Conservation (phyloP, 108 stramenopile genomes). For the Phaeodactylum tricornutum region DNA sequence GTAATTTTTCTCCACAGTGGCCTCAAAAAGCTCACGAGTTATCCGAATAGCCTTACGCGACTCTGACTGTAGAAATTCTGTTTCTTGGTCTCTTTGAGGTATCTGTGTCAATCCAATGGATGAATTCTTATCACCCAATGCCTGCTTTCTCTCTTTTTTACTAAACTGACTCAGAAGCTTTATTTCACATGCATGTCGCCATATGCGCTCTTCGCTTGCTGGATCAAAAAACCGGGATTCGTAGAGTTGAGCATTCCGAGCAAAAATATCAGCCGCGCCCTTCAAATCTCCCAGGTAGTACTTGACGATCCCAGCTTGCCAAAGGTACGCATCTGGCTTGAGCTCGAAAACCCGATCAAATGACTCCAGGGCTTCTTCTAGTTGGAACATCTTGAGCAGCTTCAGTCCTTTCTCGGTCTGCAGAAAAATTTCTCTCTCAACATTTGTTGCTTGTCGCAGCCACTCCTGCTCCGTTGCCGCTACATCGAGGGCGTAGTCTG, state of each 20-base stretch:
- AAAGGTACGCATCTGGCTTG: conserved; percentile 64
- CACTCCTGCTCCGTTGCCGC: conserved; percentile 60
- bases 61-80: conserved; percentile 7
- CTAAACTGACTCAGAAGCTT: conserved; percentile 13
- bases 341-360: conserved; percentile 57
- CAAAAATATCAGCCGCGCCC: conserved; percentile 49
- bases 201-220: conserved; percentile 77
- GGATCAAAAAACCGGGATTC: conserved; percentile 52
- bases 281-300: conserved; percentile 51
- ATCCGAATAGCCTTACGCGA: conserved; percentile 46
- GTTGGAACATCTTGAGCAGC: conserved; percentile 36
- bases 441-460: conserved; percentile 29
- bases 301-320: conserved; percentile 71
- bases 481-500: conserved; percentile 44
- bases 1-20: conserved; percentile 29
- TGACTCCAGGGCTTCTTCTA: conserved; percentile 38
- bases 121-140: too few species aligned
- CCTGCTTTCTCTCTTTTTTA: conserved; percentile 3
- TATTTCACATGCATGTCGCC: conserved; percentile 66
- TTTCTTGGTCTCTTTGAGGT: background rate
- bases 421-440: conserved; percentile 39
- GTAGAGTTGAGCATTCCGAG: conserved; percentile 35
- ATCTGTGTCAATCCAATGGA: background rate
- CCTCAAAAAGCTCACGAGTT: conserved; percentile 51
- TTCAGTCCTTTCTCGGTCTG: conserved; percentile 52